Percentiles rank a stretch among this genome's conserved stretches.
Evolutionary conservation across 129 eudicot species (phyloP).

Genomic region (Oenanthe sinensis): DNA sequence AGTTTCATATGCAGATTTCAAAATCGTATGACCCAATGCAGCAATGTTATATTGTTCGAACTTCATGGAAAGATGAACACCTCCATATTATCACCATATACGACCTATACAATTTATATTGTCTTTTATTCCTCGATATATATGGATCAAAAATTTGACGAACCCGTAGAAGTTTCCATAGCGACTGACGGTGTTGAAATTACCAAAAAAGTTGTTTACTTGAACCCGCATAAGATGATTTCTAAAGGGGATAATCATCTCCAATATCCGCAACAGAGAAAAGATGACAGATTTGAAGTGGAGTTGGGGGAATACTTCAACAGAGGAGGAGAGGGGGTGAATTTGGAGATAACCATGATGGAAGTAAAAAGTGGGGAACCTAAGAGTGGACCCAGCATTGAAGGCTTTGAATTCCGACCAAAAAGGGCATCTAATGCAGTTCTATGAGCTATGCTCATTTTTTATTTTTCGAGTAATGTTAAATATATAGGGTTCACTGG

Average conservation of each 20-base stretch:
- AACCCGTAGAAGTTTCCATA: background rate
- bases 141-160: background rate
- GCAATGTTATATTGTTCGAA: background rate
- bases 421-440: background rate
- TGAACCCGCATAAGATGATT: background rate
- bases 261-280: background rate
- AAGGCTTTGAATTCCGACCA: background rate
- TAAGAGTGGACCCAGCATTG: background rate
- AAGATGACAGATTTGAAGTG: background rate
- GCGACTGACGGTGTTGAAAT: background rate
- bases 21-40: background rate
- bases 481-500: no score
- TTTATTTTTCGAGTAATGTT: no score
- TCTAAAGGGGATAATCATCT: background rate
- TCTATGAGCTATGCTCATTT: background rate
- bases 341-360: background rate
- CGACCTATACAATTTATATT: background rate
- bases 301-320: background rate
- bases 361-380: background rate
- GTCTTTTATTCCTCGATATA: background rate
- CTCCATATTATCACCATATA: background rate
- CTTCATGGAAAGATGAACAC: background rate
- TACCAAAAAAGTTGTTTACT: background rate
- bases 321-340: background rate
- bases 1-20: background rate